Evolutionary conservation across 169 alveolate genomes (phyloP).

Genomic region (Cryptosporidium baileyi): DNA sequence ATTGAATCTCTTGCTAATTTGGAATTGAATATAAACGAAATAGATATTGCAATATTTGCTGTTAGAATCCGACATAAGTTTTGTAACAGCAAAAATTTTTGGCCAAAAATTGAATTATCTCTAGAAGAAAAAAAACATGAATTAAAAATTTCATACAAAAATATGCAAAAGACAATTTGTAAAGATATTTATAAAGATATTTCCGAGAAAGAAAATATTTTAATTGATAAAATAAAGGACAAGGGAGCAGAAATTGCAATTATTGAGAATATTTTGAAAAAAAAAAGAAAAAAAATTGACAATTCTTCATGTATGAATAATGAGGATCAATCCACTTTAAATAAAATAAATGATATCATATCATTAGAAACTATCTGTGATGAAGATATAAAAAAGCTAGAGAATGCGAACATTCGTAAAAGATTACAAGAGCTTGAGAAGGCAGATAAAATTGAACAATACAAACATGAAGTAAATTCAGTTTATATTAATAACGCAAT

Average conservation of each 20-base stretch:
- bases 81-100: constrained; percentile 13
- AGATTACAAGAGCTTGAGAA: constrained; percentile 11
- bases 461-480: background rate
- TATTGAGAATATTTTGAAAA: background rate
- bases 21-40: background rate
- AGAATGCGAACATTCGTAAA: background rate
- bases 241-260: background rate
- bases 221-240: too few species aligned
- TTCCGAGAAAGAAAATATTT: too few species aligned
- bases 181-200: too few species aligned
- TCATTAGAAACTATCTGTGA: constrained; percentile 17
- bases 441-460: background rate
- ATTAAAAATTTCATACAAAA: too few species aligned
- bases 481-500: constrained; percentile 24
- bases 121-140: too few species aligned
- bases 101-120: background rate
- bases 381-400: background rate
- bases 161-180: too few species aligned
- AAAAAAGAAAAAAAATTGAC: background rate
- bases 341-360: constrained; percentile 2
- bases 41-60: constrained; percentile 17
- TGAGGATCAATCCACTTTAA: too few species aligned
- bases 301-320: background rate
- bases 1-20: background rate
- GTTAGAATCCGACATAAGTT: background rate